Base-by-base conservation (phyloP, 2,329 filamentous ascomycete species). In the Sporothrix sp. region DNA sequence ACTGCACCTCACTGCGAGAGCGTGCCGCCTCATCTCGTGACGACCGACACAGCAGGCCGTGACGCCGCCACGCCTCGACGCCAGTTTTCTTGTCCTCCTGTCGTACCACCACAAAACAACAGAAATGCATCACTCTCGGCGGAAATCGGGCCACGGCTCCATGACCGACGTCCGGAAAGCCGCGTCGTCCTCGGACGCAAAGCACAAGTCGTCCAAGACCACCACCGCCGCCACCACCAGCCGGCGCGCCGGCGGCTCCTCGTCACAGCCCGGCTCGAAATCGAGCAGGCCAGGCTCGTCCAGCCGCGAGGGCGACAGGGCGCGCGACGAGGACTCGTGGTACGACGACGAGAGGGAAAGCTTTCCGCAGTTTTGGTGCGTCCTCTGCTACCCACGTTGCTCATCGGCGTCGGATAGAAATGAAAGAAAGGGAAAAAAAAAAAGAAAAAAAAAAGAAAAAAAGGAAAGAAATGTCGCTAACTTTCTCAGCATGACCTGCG, bases 401-500 rank as follows among this genome's bases (percentile, higher is more conserved):
- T 28, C 25, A n/a, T 4, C 10, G n/a, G n/a, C n/a, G n/a, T n/a
- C n/a, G n/a, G n/a, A n/a, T n/a, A n/a, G n/a, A n/a, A n/a, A n/a
- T n/a, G n/a, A n/a, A n/a, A n/a, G n/a, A n/a, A n/a, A n/a, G n/a
- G n/a, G n/a, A n/a, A n/a, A n/a, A n/a, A n/a, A n/a, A n/a, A n/a
- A n/a, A n/a, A n/a, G n/a, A n/a, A n/a, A n/a, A n/a, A n/a, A n/a
- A n/a, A n/a, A n/a, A n/a, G n/a, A n/a, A n/a, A n/a, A n/a, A n/a
- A n/a, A n/a, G n/a, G n/a, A n/a, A n/a, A n/a, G n/a, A n/a, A n/a
- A n/a, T n/a, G n/a, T n/a, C n/a, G n/a, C n/a, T n/a, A n/a, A n/a
- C n/a, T n/a, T n/a, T n/a, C n/a, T n/a, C n/a, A 83, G 79, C 65
- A 82, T 82, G 79, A 76, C 73, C 9, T 83, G 79, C 63, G 79